These are phyloP conservation scores for Zygoascus meyerae DNA, from an alignment of 1,139 yeast species.

Conservation along the genomic window DNA sequence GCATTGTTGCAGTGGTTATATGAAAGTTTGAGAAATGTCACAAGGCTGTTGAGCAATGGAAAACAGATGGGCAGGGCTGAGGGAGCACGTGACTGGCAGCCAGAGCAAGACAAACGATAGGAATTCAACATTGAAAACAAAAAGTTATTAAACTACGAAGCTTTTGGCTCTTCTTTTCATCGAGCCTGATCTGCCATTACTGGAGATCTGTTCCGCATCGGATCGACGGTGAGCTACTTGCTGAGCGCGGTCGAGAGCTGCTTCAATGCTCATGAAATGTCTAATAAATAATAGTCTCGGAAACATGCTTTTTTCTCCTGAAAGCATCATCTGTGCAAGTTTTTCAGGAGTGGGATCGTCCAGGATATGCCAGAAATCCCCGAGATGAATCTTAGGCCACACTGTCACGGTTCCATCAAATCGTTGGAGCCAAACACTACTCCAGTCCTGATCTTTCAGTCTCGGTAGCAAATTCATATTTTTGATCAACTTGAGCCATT, in stretches of 20 bases:
- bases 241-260: constrained; percentile 2
- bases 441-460: constrained; percentile 73
- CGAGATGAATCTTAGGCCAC: constrained; percentile 60
- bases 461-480: constrained; percentile 64
- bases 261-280: constrained; percentile 43
- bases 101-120: no score
- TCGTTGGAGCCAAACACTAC: constrained; percentile 65
- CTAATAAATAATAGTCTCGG: constrained; percentile 62
- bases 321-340: constrained; percentile 49
- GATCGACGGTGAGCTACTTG: neutral
- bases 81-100: no score
- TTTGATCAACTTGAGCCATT: constrained; percentile 66
- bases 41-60: neutral
- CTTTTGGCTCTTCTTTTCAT: constrained; percentile 2
- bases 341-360: constrained; percentile 62
- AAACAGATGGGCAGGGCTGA: neutral
- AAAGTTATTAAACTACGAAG: neutral
- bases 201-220: neutral
- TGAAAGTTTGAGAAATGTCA: neutral
- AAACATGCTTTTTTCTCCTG: constrained; percentile 62
- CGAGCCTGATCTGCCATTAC: neutral
- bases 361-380: constrained; percentile 59
- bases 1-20: constrained; percentile 44
- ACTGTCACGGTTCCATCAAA: constrained; percentile 73
- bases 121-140: no score